A percentile compares a stretch with the other conserved stretches of the same genome.
phyloP scores from a whole-genome alignment of 2,329 filamentous ascomycete species.

The Epichloe uncinata region DNA sequence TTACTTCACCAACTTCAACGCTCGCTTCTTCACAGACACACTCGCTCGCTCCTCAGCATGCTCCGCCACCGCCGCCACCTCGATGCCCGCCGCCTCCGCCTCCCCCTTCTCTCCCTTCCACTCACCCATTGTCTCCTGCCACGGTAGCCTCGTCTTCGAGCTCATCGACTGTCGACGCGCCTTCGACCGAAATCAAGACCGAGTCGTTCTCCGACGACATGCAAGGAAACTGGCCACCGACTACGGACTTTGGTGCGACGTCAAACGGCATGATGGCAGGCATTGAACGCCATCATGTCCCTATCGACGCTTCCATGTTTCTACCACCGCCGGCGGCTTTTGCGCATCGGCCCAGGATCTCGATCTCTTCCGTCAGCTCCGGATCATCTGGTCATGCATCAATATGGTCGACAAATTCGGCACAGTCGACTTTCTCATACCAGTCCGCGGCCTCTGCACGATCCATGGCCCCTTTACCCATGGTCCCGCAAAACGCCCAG shows the following conservation, averaged over 20 bases:
- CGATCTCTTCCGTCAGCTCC: conserved; percentile 36
- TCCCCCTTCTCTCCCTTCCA: conserved; percentile 14
- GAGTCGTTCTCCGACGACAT: conserved; percentile 18
- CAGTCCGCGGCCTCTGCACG: conserved; percentile 22
- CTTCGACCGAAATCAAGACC: conserved; percentile 16
- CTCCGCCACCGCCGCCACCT: conserved; percentile 18
- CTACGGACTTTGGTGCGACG: conserved; percentile 5
- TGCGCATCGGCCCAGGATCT: conserved; percentile 29
- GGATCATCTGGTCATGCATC: conserved; percentile 35
- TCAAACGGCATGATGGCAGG: conserved; percentile 3
- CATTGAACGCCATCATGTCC: conserved; percentile 2
- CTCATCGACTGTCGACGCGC: conserved; percentile 9
- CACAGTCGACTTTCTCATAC: conserved; percentile 27
- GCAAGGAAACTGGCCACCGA: conserved; percentile 12
- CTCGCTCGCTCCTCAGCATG: conserved; percentile 12
- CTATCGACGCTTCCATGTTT: conserved; percentile 17
- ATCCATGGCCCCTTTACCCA: conserved; percentile 23
- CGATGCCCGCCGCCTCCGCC: conserved; percentile 16
- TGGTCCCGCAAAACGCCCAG: conserved; percentile 18
- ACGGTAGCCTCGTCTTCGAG: conserved; percentile 7
- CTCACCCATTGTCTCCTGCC: conserved; percentile 8
- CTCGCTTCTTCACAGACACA: conserved; percentile 8
- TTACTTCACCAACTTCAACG: conserved; percentile 10
- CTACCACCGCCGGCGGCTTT: conserved; percentile 24
- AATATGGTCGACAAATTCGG: conserved; percentile 30